Base-by-base conservation (phyloP, 2,329 filamentous ascomycete species). In the Tolypocladium sp. region DNA sequence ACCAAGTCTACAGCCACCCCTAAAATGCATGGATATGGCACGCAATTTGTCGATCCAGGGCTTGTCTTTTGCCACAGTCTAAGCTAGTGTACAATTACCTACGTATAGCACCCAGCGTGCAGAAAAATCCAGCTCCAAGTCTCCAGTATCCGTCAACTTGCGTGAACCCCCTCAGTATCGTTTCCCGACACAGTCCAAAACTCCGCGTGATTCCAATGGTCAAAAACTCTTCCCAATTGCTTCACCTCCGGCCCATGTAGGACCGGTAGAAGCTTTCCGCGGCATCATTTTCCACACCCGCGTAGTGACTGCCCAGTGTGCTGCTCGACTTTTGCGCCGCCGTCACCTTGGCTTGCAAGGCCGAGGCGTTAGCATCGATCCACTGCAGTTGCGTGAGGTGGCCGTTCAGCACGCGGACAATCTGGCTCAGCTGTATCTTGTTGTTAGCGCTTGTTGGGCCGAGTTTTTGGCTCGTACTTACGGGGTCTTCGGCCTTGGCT, bases 391-490 rank as follows among this genome's bases (percentile, higher is more conserved):
- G 92, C 41, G 87, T 86, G 42, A 99, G 85, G 73, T 99, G 94
- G 30, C 88, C 87, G 73, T 99, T 99, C 66, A 99, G 87, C 56
- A 97, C 92, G 63, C 91, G 88, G 57, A 97, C 93, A 68, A 99
- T 96, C 75, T 97, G 92, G 66, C 91, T 93, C 70, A 97, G 82
- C 88, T 97, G 71, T 53, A 20, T 59, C 61, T 55, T 57, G 57
- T 51, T 59, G 67, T 70, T 68, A 71, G 66, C 57, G 49, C n/a
- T 55, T 25, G 37, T 55, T 9, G 58, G 69, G 65, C 41, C 55
- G 41, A 33, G 52, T 13, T 3, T 41, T 51, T 40, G 44, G 67
- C 15, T 64, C 60, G 71, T 67, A 82, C 87, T 76, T 82, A 94
- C 91, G 65, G 90, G 90, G 75, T 94, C 91, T 72, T 94, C 90